These are phyloP conservation scores for Neonectria punicea DNA, from an alignment of 2,329 filamentous ascomycete genomes.

Conservation along the genomic window DNA sequence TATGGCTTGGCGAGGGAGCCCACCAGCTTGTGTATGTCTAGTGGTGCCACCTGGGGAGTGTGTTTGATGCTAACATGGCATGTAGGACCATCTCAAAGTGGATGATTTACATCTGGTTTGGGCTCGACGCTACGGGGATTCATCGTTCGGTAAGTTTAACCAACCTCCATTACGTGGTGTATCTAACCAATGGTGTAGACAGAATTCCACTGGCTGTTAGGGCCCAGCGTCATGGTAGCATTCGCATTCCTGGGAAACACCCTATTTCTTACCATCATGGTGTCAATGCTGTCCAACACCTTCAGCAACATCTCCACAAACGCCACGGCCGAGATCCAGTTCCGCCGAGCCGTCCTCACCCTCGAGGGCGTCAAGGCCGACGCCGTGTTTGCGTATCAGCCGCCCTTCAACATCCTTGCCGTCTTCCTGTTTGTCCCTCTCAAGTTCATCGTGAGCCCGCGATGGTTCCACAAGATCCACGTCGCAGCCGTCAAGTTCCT, in stretches of 20 bases:
- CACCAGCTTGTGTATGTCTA: slow-evolving; percentile 66
- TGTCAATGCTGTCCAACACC: slow-evolving; percentile 87
- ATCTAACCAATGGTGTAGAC: slow-evolving; percentile 51
- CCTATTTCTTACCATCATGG: slow-evolving; percentile 87
- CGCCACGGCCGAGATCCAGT: slow-evolving; percentile 85
- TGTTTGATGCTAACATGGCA: slow-evolving; percentile 20
- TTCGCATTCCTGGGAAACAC: slow-evolving; percentile 91
- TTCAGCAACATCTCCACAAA: slow-evolving; percentile 82
- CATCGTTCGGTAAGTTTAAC: slow-evolving; percentile 59
- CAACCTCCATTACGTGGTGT: background rate
- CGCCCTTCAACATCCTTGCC: slow-evolving; percentile 85
- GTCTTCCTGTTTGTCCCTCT: slow-evolving; percentile 79
- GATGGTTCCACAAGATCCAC: slow-evolving; percentile 93
- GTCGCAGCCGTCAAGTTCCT: slow-evolving; percentile 78
- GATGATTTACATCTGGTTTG: slow-evolving; percentile 96
- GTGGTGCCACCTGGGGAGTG: background rate
- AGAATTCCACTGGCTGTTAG: slow-evolving; percentile 82
- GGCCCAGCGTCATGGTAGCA: slow-evolving; percentile 81
- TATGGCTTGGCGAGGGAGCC: slow-evolving; percentile 77
- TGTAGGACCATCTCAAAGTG: slow-evolving; percentile 79
- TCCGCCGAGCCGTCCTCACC: slow-evolving; percentile 81
- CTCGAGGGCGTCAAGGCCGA: slow-evolving; percentile 89
- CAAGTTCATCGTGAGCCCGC: slow-evolving; percentile 79
- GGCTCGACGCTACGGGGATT: slow-evolving; percentile 77
- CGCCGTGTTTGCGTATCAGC: slow-evolving; percentile 83